Base-by-base conservation (phyloP, 176 grass and related monocot species). In the Musa itinerans region DNA sequence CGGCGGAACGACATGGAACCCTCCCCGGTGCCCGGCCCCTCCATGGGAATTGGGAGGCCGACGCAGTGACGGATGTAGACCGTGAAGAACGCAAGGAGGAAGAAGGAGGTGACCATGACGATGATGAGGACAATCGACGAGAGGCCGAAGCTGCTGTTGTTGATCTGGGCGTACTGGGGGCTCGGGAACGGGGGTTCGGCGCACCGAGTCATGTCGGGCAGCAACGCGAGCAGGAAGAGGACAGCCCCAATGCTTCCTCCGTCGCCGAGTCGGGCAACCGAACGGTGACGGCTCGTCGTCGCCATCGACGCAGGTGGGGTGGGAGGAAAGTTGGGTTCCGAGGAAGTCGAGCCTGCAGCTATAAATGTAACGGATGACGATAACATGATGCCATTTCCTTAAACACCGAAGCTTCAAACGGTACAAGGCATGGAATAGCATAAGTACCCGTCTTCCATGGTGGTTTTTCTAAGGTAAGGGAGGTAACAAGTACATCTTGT, bases 51-150 rank as follows among this genome's bases (percentile, higher is more conserved):
- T 43, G 34, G 34, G 34, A 43, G 34, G 72, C 71, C 71, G 78
- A 72, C 55, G 81, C 85, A 87, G 71, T 73, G 79, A 53, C 78
- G 79, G 71, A 87, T 72, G 75, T 73, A 90, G 79, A 87, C n/a
- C 27, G 73, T 80, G 69, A 71, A 73, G 57, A 68, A 19, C 54
- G 76, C 71, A 74, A 87, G 78, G 72, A 90, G 49, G 67, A 82
- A 15, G 79, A 87, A 84, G 48, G 16, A 2, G 9, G 43, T 8
- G 34, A 51, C 14, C 34, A 43, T 43, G 43, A 50, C 17, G 17
- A 70, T 50, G 22, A 82, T 81, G 49, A 68, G 25, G 68, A 84
- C 9, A 58, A 74, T 79, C 67, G 75, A 74, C 78, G 81, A 79
- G 49, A 83, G 70, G 59, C 7, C 74, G 77, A 77, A 49, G 81